These are phyloP conservation scores for Cercospora brassicicola DNA, from an alignment of 2,329 filamentous ascomycete genomes.

Conservation along the genomic window DNA sequence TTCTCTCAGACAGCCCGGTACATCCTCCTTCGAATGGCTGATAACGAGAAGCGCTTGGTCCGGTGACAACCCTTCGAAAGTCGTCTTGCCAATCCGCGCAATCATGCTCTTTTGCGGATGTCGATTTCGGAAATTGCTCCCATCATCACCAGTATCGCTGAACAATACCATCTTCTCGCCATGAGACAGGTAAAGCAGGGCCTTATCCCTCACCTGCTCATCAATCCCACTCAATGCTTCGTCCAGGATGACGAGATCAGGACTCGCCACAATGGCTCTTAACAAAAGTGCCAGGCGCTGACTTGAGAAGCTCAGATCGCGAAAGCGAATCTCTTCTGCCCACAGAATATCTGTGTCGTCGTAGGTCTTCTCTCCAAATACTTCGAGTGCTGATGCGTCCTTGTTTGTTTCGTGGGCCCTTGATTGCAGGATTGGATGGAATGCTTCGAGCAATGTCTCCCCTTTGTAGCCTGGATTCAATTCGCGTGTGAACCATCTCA, in stretches of 20 bases:
- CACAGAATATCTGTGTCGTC: conserved; percentile 52
- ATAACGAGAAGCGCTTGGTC: conserved; percentile 87
- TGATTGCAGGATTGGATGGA: conserved; percentile 5
- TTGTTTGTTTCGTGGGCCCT: not conserved
- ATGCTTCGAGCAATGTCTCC: conserved; percentile 16
- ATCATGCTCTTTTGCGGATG: conserved; percentile 30
- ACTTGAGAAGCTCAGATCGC: conserved; percentile 72
- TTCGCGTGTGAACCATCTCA: conserved; percentile 77
- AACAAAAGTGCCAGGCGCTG: conserved; percentile 86
- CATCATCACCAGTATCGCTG: not conserved
- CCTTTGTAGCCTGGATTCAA: conserved; percentile 57
- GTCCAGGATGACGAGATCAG: conserved; percentile 53
- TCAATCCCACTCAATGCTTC: conserved; percentile 56
- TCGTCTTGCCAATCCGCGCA: conserved; percentile 49
- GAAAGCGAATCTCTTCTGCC: conserved; percentile 68
- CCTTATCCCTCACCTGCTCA: conserved; percentile 72
- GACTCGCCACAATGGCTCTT: conserved; percentile 47
- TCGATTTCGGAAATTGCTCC: not conserved
- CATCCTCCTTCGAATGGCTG: conserved; percentile 85
- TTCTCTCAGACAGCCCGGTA: conserved; percentile 77
- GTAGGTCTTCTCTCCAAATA: conserved; percentile 22
- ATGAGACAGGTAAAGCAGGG: conserved; percentile 70
- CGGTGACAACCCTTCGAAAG: conserved; percentile 63
- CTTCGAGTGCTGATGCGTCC: conserved; percentile 3
- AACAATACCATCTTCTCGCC: conserved; percentile 40